Evolutionary conservation across 345 rosid genomes (phyloP), one percentile per base, ranked within the genome.

Genomic region (Chamaenerion angustifolium): DNA sequence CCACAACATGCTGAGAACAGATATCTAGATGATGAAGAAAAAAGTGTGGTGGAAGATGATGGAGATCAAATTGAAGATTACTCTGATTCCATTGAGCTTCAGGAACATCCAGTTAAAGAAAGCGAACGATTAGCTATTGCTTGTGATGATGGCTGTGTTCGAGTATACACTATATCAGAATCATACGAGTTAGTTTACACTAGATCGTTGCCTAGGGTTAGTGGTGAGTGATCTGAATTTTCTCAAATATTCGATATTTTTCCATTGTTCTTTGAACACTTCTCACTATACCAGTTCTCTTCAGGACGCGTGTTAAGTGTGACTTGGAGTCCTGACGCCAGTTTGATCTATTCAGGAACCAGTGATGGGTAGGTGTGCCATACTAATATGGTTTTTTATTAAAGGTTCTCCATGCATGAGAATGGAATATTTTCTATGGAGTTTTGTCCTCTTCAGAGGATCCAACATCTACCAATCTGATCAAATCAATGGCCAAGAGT

Each of bases 141-240:
- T 27, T 86, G 88, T 56, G 94, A 86, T 64, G 94, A 90, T 76
- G 98, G 98, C 4, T 79, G 81, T 56, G 84, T 90, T 49, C 67
- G 87, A 56, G 58, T 86, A 43, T 90, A 76, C 48, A 59, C 59
- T 49, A 52, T 86, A 55, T 61, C 84, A 46, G 77, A 68, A 25
- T 65, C 65, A 12, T 63, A 77, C 54, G 78, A 73, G 58, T 71
- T 86, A 48, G 70, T 71, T 16, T 83, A 90, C 63, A 58, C 59
- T 52, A 83, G 73, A 69, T 70, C 86, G 4, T 66, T 90, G 74
- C 94, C 98, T 52, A 77, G 98, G 76, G 94, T 90, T 76, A 75
- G 83, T 73, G 98, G 94, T 90, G 80, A 90, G 98, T 65, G 51
- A 54, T 62, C 79, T 61, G 23, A 46, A 53, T 58, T 77, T 52